Conservation (phyloP, 495 filamentous ascomycete species). For the Cetradonia linearis region DNA sequence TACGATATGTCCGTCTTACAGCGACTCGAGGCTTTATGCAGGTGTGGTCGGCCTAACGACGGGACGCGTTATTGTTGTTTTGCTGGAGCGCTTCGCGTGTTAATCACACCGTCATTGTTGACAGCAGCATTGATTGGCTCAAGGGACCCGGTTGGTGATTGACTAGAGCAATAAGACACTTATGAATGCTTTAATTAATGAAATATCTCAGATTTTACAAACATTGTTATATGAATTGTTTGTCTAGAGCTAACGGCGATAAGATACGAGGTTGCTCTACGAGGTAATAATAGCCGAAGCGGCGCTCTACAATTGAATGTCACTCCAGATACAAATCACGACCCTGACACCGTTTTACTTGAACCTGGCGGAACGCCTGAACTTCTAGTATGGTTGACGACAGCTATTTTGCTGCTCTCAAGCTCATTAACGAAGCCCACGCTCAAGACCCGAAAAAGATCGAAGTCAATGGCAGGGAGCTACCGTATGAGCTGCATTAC, state of each 20-base stretch:
- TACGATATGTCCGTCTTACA: not conserved
- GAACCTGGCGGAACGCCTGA: not conserved
- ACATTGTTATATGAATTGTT: not conserved
- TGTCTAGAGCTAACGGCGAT: not conserved
- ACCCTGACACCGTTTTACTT: not conserved
- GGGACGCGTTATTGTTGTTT: conserved; percentile 9
- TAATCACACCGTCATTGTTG: not conserved
- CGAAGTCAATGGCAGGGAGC: conserved; percentile 30
- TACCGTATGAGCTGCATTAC: conserved; percentile 72
- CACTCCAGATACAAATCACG: too few relatives aligned
- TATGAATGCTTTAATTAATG: not conserved
- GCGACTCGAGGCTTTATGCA: conserved; percentile 2
- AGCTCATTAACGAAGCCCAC: conserved; percentile 64
- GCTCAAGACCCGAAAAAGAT: conserved; percentile 49
- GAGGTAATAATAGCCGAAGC: not conserved
- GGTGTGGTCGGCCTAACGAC: conserved; percentile 1
- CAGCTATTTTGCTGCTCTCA: conserved; percentile 39
- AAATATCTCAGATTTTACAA: not conserved
- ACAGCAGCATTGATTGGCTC: not conserved
- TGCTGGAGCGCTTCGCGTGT: not conserved
- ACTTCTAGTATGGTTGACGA: conserved; percentile 12
- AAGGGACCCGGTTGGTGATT: not conserved
- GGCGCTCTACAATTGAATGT: not conserved
- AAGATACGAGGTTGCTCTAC: not conserved
- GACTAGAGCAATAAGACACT: not conserved